phyloP scores from a whole-genome alignment of 768 basidiomycete genomes.

The Russula griseocarnosa region DNA sequence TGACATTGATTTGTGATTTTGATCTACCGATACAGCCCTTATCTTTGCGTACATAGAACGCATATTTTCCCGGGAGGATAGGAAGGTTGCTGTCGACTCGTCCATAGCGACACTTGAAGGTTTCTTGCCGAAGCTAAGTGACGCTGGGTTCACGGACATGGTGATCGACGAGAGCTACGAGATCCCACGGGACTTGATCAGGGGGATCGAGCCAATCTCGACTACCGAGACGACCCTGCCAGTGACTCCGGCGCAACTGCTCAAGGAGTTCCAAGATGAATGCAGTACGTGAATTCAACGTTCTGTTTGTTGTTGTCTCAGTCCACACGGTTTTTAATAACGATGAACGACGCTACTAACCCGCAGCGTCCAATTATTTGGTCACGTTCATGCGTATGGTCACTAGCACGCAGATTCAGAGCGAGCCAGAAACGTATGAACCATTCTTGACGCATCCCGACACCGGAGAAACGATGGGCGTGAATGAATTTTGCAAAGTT shows the following conservation, averaged over 20 bases:
- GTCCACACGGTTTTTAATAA: background rate
- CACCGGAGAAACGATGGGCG: constrained; percentile 50
- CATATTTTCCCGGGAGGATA: constrained; percentile 50
- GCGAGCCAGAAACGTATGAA: constrained; percentile 54
- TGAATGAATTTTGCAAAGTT: constrained; percentile 66
- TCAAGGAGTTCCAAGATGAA: constrained; percentile 50
- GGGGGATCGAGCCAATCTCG: constrained; percentile 34
- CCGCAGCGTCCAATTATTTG: constrained; percentile 62
- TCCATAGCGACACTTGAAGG: constrained; percentile 51
- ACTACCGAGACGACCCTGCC: constrained; percentile 33
- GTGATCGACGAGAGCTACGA: constrained; percentile 77
- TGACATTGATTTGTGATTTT: constrained; percentile 23
- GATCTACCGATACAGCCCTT: constrained; percentile 50
- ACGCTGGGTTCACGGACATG: constrained; percentile 58
- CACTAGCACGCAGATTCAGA: constrained; percentile 77
- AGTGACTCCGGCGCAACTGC: constrained; percentile 37
- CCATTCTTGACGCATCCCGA: constrained; percentile 79
- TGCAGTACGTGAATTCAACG: constrained; percentile 36
- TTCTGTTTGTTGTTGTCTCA: background rate
- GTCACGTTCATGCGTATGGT: constrained; percentile 78
- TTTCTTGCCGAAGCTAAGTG: constrained; percentile 49
- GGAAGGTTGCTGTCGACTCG: constrained; percentile 44
- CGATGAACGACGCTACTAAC: background rate
- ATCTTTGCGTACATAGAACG: constrained; percentile 77
- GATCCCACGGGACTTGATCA: constrained; percentile 51